Conservation (phyloP, 108 stramenopile species). For the Cyclotella baltica region DNA sequence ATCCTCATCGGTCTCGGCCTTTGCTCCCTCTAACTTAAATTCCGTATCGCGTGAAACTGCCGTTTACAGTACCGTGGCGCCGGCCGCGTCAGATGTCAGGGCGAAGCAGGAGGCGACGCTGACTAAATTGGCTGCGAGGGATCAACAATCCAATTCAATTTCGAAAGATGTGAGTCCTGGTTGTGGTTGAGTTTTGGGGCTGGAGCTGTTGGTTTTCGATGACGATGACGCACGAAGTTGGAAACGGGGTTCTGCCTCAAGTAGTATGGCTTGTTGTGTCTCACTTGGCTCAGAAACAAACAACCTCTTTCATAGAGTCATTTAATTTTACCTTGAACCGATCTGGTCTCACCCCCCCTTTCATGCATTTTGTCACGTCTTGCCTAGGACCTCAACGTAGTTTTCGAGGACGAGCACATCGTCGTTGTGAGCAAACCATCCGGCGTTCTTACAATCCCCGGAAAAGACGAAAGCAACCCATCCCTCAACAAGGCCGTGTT, state of each 20-base stretch:
- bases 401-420: slow-evolving; percentile 85
- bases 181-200: background rate
- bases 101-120: slow-evolving; percentile 59
- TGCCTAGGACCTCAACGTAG: slow-evolving; percentile 74
- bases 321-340: background rate
- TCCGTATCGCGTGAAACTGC: slow-evolving; percentile 23
- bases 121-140: slow-evolving; percentile 68
- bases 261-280: background rate
- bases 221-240: slow-evolving; percentile 17
- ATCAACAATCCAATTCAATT: slow-evolving; percentile 66
- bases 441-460: slow-evolving; percentile 80
- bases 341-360: background rate
- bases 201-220: background rate
- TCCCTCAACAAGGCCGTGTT: slow-evolving; percentile 72
- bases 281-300: background rate
- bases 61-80: slow-evolving; percentile 37
- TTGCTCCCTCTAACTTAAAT: slow-evolving; percentile 16
- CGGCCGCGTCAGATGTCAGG: slow-evolving; percentile 69
- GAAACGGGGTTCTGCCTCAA: background rate
- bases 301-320: background rate
- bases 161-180: slow-evolving; percentile 72
- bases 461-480: slow-evolving; percentile 64
- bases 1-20: slow-evolving; percentile 32
- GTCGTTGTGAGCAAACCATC: slow-evolving; percentile 86
- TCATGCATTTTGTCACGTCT: background rate